phyloP scores from a whole-genome alignment of 495 filamentous ascomycete genomes.

The Penicillium angulare region DNA sequence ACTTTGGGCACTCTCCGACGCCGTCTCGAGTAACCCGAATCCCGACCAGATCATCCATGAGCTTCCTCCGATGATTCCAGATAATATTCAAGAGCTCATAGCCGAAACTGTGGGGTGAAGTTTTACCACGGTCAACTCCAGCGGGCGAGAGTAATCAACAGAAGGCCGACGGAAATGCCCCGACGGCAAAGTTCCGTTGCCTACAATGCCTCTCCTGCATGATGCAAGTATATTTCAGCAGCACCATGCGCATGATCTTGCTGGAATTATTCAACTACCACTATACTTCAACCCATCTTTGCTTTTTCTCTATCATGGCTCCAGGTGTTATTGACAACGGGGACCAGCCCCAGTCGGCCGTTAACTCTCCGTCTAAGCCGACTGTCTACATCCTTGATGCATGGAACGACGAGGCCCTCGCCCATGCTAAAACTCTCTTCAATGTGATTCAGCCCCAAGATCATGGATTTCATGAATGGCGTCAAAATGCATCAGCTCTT shows the following conservation, averaged over 20 bases:
- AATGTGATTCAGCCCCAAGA: conserved; percentile 23
- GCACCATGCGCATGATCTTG: background rate
- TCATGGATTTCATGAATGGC: conserved; percentile 20
- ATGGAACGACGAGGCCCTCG: conserved; percentile 21
- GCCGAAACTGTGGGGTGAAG: background rate
- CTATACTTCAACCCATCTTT: background rate
- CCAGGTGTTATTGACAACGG: conserved; percentile 8
- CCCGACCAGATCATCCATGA: conserved; percentile 11
- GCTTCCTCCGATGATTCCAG: conserved; percentile 12
- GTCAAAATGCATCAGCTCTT: conserved; percentile 20
- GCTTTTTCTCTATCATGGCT: conserved; percentile 6
- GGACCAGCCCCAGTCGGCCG: conserved; percentile 1
- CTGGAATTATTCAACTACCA: background rate
- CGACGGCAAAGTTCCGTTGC: conserved; percentile 5
- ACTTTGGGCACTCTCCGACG: conserved; percentile 13
- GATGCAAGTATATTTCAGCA: background rate
- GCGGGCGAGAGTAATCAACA: background rate
- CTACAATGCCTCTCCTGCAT: background rate
- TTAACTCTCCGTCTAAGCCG: conserved; percentile 12
- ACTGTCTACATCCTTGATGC: conserved; percentile 29
- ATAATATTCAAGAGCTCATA: conserved; percentile 11
- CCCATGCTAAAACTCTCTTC: conserved; percentile 23
- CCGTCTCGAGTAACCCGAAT: background rate
- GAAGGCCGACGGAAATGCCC: background rate
- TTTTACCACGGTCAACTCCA: background rate